Evolutionary conservation across 1,139 yeast species (phyloP).

Genomic region (Geotrichum candidum): DNA sequence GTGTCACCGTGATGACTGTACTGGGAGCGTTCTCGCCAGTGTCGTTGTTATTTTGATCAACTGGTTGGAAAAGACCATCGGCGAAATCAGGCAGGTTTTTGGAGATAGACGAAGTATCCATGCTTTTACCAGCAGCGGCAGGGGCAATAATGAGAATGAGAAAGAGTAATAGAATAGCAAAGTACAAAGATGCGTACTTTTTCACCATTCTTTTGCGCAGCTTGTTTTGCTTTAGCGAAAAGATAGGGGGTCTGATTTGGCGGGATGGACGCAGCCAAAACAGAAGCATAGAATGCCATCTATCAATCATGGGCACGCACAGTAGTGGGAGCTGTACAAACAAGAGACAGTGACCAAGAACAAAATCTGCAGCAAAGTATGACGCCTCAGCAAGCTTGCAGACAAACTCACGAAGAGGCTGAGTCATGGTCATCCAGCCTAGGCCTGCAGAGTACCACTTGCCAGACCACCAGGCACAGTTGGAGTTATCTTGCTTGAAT

Average conservation of each 20-base stretch:
- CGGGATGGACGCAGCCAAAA: conserved; percentile 98
- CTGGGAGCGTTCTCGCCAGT: conserved; percentile 42
- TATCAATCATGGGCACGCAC: conserved; percentile 81
- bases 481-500: conserved; percentile 92
- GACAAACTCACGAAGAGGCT: conserved; percentile 91
- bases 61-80: conserved; percentile 82
- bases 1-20: conserved; percentile 30
- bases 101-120: conserved; percentile 23
- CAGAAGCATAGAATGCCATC: conserved; percentile 97
- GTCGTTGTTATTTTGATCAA: conserved; percentile 72
- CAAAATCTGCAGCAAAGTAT: conserved; percentile 94
- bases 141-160: conserved; percentile 84
- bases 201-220: conserved; percentile 98
- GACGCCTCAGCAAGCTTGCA: conserved; percentile 93
- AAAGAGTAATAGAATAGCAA: conserved; percentile 61
- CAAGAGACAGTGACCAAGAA: conserved; percentile 81
- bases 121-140: conserved; percentile 48
- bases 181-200: conserved; percentile 82
- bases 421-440: conserved; percentile 94
- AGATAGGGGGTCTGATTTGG: conserved; percentile 98
- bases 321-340: conserved; percentile 87
- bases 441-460: conserved; percentile 95
- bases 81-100: conserved; percentile 42
- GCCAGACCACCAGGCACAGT: conserved; percentile 99
- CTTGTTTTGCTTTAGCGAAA: conserved; percentile 93